Evolutionary conservation across 345 rosid species (phyloP), one percentile per base, ranked within the genome.

Genomic region (Odontarrhena argentea): DNA sequence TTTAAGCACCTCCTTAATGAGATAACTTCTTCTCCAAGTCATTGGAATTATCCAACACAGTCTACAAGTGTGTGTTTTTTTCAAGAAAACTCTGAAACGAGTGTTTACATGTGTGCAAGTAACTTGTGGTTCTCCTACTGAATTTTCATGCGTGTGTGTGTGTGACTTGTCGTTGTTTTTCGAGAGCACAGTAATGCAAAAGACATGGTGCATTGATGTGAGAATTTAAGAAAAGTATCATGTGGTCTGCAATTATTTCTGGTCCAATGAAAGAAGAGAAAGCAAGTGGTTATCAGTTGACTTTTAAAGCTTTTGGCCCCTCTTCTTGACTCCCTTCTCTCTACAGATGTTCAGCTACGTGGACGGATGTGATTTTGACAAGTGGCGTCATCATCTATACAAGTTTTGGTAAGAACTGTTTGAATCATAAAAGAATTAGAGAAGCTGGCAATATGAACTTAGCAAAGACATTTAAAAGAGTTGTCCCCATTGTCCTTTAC

Each of bases 401-500:
- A 43, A 42, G 53, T 10, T 53, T 18, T 28, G 26, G 9, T 7
- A 37, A 60, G 58, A 48, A 55, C 14, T 60, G 51, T 73, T 74
- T 47, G 73, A 73, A 61, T 58, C 69, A 67, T 74, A 9, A 53
- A 42, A 42, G 60, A 41, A 14, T 10, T 18, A 28, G 63, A 53
- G 76, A 73, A 73, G 76, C 71, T 59, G 77, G 60, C 68, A 51
- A 74, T 66, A 66, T 73, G 51, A 60, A 54, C 35, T 55, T 35
- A 60, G 62, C 56, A 66, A 18, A 65, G 48, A 66, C 63, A 68
- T 61, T 68, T 46, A 74, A 45, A 18, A 67, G 26, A 53, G 45
- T 37, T 22, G 68, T 53, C 77, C 71, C 73, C 68, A 53, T 67
- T 67, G 77, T 67, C 77, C 77, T 67, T 60, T 45, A 52, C 57